Percentiles rank a stretch among this genome's conserved stretches.
Conservation (phyloP, 805 yeast genomes). For the Hanseniaspora hatyaiensis region DNA sequence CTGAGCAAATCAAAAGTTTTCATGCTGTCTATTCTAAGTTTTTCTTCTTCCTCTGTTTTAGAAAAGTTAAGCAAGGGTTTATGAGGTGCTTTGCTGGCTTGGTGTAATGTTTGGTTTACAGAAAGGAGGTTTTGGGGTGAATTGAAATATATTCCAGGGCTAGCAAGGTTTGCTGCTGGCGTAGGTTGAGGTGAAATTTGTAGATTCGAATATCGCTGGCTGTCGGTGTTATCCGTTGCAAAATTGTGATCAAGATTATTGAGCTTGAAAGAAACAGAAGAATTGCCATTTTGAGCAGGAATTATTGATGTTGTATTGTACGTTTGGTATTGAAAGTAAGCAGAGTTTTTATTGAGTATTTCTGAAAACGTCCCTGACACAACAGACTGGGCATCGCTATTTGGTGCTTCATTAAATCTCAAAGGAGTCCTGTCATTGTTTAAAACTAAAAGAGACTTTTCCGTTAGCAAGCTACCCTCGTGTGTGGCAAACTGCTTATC, state of each 20-base stretch:
- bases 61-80: too few relatives aligned
- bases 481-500: too few relatives aligned
- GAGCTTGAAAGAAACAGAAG: too few relatives aligned
- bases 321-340: neutral
- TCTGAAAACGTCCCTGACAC: conserved; percentile 2
- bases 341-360: neutral
- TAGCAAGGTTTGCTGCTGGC: neutral
- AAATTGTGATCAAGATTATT: neutral
- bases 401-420: neutral
- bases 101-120: too few relatives aligned
- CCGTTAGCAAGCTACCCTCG: neutral
- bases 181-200: neutral
- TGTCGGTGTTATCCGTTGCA: neutral
- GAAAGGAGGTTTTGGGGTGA: neutral
- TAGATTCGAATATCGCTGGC: neutral
- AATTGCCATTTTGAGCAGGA: too few relatives aligned
- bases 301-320: too few relatives aligned
- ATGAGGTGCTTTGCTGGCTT: too few relatives aligned
- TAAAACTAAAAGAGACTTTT: neutral
- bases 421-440: neutral
- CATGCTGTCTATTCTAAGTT: neutral
- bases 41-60: neutral
- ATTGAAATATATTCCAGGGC: neutral
- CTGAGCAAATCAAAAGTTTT: conserved; percentile 22
- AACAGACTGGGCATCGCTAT: neutral